phyloP scores from a whole-genome alignment of 1,284 basidiomycete species.

The Leccinum fallax region DNA sequence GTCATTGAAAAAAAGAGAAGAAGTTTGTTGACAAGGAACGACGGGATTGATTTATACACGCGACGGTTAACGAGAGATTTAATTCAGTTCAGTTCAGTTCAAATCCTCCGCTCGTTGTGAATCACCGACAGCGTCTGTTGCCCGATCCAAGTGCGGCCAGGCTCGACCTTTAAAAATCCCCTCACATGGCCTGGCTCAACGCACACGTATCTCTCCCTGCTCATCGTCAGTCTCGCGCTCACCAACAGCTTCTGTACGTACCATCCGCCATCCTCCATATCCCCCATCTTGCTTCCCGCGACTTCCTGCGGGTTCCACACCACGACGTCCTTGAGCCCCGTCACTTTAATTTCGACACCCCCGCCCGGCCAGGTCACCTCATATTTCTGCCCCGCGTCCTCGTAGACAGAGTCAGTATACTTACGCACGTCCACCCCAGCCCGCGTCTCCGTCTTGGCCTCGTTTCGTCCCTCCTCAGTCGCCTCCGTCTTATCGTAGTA shows the following conservation, averaged over 20 bases:
- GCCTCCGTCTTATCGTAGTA: constrained; percentile 81
- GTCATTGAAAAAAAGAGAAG: neutral
- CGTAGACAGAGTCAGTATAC: constrained; percentile 77
- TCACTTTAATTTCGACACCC: constrained; percentile 57
- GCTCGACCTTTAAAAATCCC: constrained; percentile 60
- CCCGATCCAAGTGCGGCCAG: constrained; percentile 73
- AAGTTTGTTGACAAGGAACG: neutral
- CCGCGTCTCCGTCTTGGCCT: constrained; percentile 62
- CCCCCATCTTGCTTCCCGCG: constrained; percentile 70
- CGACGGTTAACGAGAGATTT: neutral
- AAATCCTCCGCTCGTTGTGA: constrained; percentile 28
- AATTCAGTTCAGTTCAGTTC: neutral
- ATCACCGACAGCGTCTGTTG: constrained; percentile 64
- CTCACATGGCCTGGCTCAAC: constrained; percentile 85
- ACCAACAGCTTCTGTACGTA: constrained; percentile 38
- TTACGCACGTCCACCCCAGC: constrained; percentile 61
- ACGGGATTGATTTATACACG: neutral
- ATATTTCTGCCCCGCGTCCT: constrained; percentile 59
- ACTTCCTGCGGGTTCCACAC: constrained; percentile 85
- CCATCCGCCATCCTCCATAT: constrained; percentile 90
- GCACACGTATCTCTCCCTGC: constrained; percentile 80
- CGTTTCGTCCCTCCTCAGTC: constrained; percentile 50
- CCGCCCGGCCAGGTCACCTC: constrained; percentile 61
- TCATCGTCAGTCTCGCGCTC: neutral
- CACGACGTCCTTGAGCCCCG: constrained; percentile 74